A percentile compares a stretch with the other conserved stretches of the same genome.
Evolutionary conservation across 768 basidiomycete genomes (phyloP).

Genomic region (Multifurca ochricompacta): DNA sequence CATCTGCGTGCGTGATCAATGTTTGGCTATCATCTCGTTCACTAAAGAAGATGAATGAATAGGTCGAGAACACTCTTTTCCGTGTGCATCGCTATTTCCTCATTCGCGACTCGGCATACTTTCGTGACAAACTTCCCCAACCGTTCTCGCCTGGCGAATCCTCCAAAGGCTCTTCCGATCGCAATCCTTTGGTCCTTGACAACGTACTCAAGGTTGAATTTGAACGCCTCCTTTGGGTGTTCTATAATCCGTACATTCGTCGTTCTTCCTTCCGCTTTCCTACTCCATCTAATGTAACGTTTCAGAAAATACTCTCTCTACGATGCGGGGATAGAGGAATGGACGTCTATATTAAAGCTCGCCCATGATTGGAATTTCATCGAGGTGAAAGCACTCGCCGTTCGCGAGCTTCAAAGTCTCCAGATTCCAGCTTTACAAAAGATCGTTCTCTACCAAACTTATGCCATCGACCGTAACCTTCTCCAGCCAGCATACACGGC

Average conservation of each 20-base stretch:
- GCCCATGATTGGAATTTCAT: constrained; percentile 48
- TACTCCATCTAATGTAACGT: neutral
- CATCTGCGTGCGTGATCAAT: constrained; percentile 23
- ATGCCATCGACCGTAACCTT: constrained; percentile 40
- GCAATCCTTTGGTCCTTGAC: constrained; percentile 26
- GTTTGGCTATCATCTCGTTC: neutral
- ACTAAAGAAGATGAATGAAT: neutral
- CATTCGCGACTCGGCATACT: constrained; percentile 26
- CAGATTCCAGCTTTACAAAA: constrained; percentile 42
- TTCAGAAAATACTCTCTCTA: constrained; percentile 50
- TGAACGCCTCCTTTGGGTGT: constrained; percentile 27
- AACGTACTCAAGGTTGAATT: constrained; percentile 25
- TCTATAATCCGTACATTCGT: constrained; percentile 28
- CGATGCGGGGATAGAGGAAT: constrained; percentile 40
- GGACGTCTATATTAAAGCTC: constrained; percentile 48
- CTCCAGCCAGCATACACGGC: constrained; percentile 45
- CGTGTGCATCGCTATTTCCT: constrained; percentile 25
- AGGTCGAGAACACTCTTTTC: constrained; percentile 14
- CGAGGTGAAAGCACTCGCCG: constrained; percentile 42
- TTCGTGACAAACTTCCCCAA: constrained; percentile 23
- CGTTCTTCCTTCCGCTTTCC: neutral
- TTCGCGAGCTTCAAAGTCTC: constrained; percentile 44
- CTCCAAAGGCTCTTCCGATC: constrained; percentile 24
- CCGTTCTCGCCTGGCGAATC: constrained; percentile 19
- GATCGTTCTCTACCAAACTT: constrained; percentile 47